Base-by-base conservation (phyloP, 2,329 filamentous ascomycete species). In the Claviceps sp. region DNA sequence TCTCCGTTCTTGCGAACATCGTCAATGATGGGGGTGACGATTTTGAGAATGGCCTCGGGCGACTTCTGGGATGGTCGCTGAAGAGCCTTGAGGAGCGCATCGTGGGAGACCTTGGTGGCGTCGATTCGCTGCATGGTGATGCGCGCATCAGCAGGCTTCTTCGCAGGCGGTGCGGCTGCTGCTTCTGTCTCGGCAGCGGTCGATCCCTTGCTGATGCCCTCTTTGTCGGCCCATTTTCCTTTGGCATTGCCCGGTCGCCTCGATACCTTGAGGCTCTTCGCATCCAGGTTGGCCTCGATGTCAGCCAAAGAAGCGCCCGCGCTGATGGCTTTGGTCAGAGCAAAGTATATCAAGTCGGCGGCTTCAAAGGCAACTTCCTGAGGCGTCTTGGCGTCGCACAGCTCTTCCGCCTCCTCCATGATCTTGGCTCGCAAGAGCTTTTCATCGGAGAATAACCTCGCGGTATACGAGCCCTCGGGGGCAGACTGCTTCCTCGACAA, bases 381-480 rank as follows among this genome's bases (percentile, higher is more conserved):
- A 55, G 86, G 85, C 0, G 82, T 84, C 58, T 82, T 82, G 16
- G 93, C 91, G 57, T 93, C 82, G 63, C 91, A 96, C 43, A 98
- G 77, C 71, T 98, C 93, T 63, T 94, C 87, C 0, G 93, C 93
- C 67, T 98, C 93, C 68, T 98, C 93, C 82, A 97, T 94, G 52
- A 98, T 96, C 76, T 98, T 98, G 3, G 93, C 93, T 44, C 87
- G 79, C 51, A 96, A 71, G 52, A 98, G 77, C 66, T 94, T 90
- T 60, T 88, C 81, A 57, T 98, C 93, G 18, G 85, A 90, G 74
- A 97, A 98, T 1, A 98, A 74, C 37, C 91, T 78, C 18, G 89
- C 88, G 4, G 93, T 98, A 68, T 98, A 98, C 13, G 93, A 98
- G 1, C 90, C 91, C 57, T 78, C 78, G 0, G 93, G 91, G 0